phyloP scores from a whole-genome alignment of 2,329 filamentous ascomycete species.

The Colletotrichum higginsianum region DNA sequence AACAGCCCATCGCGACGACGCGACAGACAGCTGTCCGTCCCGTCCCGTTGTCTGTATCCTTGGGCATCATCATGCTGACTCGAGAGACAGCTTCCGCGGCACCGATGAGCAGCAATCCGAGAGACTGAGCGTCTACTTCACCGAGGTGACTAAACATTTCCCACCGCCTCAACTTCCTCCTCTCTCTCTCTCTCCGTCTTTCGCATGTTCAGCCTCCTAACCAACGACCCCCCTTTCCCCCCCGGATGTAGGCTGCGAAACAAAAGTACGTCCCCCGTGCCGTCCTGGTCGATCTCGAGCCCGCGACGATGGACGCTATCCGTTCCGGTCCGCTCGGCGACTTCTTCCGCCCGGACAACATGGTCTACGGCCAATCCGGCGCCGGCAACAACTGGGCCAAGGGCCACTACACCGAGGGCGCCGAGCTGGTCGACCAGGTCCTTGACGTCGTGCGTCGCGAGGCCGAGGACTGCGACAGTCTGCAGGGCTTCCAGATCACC shows the following conservation, averaged over 20 bases:
- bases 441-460: conserved; percentile 98
- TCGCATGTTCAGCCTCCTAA: too few relatives aligned
- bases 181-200: background rate
- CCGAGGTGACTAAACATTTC: conserved; percentile 65
- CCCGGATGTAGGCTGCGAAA: conserved; percentile 78
- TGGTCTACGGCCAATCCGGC: conserved; percentile 99
- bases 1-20: background rate
- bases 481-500: conserved; percentile 99
- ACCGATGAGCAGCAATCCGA: conserved; percentile 98
- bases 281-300: conserved; percentile 99
- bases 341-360: conserved; percentile 99
- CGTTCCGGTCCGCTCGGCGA: conserved; percentile 97
- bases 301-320: conserved; percentile 99
- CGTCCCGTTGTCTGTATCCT: background rate
- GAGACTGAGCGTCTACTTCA: conserved; percentile 99
- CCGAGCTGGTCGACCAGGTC: conserved; percentile 97
- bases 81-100: conserved; percentile 84
- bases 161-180: background rate
- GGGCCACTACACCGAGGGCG: conserved; percentile 99
- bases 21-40: background rate
- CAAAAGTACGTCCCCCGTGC: conserved; percentile 99
- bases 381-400: conserved; percentile 99
- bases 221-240: too few relatives aligned
- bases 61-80: conserved; percentile 32
- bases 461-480: conserved; percentile 98